These are phyloP conservation scores for Cordyceps tenuipes DNA, from an alignment of 2,329 filamentous ascomycete species.

Conservation along the genomic window DNA sequence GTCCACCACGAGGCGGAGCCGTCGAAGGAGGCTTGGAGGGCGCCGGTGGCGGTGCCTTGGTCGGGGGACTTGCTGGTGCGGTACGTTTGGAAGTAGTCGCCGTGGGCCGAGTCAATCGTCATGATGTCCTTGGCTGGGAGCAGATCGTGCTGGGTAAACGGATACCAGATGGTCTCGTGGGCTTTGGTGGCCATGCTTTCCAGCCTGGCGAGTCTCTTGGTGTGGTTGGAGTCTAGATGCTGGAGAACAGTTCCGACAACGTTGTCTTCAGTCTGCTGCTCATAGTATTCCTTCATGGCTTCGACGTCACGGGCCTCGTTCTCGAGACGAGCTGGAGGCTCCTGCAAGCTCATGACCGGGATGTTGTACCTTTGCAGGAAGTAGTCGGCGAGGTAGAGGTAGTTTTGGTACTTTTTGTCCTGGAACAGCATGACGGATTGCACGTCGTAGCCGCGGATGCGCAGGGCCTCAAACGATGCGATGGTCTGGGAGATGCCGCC, in stretches of 20 bases:
- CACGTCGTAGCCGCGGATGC: slow-evolving; percentile 71
- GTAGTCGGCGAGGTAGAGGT: slow-evolving; percentile 58
- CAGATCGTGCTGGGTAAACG: slow-evolving; percentile 72
- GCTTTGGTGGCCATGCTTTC: slow-evolving; percentile 55
- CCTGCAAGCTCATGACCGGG: slow-evolving; percentile 45
- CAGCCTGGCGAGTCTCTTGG: slow-evolving; percentile 47
- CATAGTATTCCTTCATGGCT: slow-evolving; percentile 58
- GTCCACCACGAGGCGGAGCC: slow-evolving; percentile 90
- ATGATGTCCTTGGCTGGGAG: slow-evolving; percentile 55
- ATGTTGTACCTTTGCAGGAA: slow-evolving; percentile 54
- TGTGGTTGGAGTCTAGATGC: slow-evolving; percentile 45
- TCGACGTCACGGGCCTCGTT: slow-evolving; percentile 40
- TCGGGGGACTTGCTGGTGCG: slow-evolving; percentile 3
- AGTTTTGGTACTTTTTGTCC: slow-evolving; percentile 58
- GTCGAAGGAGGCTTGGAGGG: slow-evolving; percentile 64
- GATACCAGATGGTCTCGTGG: slow-evolving; percentile 67
- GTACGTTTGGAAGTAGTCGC: slow-evolving; percentile 65
- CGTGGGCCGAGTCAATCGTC: slow-evolving; percentile 71
- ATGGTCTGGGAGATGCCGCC: slow-evolving; percentile 78
- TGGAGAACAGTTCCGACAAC: slow-evolving; percentile 38
- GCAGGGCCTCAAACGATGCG: slow-evolving; percentile 69
- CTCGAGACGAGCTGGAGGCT: slow-evolving; percentile 45
- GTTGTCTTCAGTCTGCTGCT: slow-evolving; percentile 30
- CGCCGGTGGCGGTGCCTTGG: slow-evolving; percentile 14
- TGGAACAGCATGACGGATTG: slow-evolving; percentile 61